Conservation (phyloP, 192 early-diverging fungal species). For the Umbelopsis vinacea region DNA sequence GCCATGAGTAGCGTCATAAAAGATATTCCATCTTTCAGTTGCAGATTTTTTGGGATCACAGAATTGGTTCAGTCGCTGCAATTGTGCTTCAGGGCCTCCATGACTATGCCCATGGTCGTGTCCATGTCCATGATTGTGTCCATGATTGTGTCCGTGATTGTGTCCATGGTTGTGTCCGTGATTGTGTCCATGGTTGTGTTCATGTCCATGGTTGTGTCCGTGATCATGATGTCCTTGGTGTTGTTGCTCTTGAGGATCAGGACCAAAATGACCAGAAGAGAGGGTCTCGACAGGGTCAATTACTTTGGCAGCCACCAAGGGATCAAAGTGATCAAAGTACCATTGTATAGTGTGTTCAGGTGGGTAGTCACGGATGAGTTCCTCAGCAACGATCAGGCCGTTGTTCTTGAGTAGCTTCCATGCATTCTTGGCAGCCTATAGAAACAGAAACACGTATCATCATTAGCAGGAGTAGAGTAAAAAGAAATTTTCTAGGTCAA, state of each 20-base stretch:
- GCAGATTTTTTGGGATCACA: background rate
- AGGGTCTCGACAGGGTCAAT: background rate
- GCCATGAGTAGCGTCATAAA: background rate
- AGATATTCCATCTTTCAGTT: background rate
- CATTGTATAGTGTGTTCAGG: background rate
- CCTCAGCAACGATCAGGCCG: slow-evolving; percentile 4
- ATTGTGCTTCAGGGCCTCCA: background rate
- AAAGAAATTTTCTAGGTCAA: too few relatives aligned
- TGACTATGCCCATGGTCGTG: background rate
- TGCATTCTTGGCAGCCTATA: background rate
- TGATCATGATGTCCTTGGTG: background rate
- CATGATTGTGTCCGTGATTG: background rate
- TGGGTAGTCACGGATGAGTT: background rate
- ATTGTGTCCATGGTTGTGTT: background rate
- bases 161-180: background rate
- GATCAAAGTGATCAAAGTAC: background rate
- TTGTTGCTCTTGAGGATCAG: background rate
- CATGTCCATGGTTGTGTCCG: background rate
- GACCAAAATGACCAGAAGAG: background rate
- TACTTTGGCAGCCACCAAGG: background rate
- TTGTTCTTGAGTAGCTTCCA: background rate
- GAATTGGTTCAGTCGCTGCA: background rate
- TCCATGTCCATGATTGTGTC: background rate
- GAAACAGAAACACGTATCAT: background rate
- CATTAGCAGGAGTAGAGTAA: too few relatives aligned